Conservation (phyloP, 2,329 filamentous ascomycete species). For the Cytospora leucostoma region DNA sequence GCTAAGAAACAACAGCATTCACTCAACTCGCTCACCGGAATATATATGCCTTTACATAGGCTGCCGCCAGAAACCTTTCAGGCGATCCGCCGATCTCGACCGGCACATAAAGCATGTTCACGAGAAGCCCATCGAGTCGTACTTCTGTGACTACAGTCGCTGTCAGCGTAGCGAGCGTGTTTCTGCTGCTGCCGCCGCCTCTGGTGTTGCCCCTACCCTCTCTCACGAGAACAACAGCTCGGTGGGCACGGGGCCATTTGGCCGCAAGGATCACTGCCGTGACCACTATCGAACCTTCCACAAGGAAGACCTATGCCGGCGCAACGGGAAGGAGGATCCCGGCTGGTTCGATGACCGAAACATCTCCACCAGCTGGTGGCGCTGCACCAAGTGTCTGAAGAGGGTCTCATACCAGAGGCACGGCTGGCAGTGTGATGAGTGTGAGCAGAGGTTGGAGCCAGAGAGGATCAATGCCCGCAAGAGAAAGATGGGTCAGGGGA, state of each 20-base stretch:
- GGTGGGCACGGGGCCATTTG: conserved; percentile 46
- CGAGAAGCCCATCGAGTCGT: conserved; percentile 45
- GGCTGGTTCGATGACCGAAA: conserved; percentile 45
- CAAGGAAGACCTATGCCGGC: conserved; percentile 55
- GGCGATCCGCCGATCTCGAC: conserved; percentile 55
- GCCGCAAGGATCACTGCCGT: conserved; percentile 57
- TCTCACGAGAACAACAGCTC: not conserved
- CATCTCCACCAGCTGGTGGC: conserved; percentile 50
- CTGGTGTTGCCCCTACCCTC: not conserved
- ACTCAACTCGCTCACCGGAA: conserved; percentile 1
- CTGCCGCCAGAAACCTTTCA: conserved; percentile 51
- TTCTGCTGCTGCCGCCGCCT: not conserved
- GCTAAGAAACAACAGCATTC: conserved; percentile 8
- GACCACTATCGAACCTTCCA: conserved; percentile 59
- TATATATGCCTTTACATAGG: conserved; percentile 42
- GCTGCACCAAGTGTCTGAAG: conserved; percentile 54
- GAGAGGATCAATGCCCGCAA: conserved; percentile 39
- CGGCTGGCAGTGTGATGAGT: conserved; percentile 49
- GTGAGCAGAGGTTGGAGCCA: conserved; percentile 49
- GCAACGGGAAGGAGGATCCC: conserved; percentile 37
- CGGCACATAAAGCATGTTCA: conserved; percentile 56
- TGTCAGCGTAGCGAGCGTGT: conserved; percentile 45
- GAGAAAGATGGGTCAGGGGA: conserved; percentile 17
- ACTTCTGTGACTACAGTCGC: conserved; percentile 53
- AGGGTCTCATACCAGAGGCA: conserved; percentile 45